Evolutionary conservation across 108 stramenopile species (phyloP).

Genomic region (Licmophora abbreviata): DNA sequence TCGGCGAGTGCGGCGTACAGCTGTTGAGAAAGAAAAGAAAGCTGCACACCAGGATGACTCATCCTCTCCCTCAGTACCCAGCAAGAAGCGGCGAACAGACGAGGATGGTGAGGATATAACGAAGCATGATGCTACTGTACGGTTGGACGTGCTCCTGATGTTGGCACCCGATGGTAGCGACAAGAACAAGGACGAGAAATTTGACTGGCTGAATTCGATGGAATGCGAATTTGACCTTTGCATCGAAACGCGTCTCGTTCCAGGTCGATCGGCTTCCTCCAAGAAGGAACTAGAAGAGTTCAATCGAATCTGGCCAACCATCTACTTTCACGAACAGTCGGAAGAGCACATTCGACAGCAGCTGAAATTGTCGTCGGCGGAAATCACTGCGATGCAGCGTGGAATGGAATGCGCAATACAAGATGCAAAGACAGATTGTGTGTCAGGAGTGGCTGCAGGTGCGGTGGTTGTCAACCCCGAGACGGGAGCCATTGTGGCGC

Average conservation of each 20-base stretch:
- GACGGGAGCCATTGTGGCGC: constrained; percentile 24
- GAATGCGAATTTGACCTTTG: neutral
- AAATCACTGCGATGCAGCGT: constrained; percentile 23
- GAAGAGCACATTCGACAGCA: constrained; percentile 41
- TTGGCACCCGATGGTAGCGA: neutral
- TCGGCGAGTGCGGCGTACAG: neutral
- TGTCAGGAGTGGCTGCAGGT: constrained; percentile 6
- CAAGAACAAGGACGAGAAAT: constrained; percentile 6
- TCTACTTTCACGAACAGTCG: constrained; percentile 47
- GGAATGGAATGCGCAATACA: constrained; percentile 30
- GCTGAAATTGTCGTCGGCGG: constrained; percentile 23
- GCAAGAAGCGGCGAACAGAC: too few relatives aligned
- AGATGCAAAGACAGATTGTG: constrained; percentile 14
- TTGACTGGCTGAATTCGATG: neutral
- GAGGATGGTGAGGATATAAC: neutral
- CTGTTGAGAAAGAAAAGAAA: neutral
- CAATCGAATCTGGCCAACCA: constrained; percentile 59
- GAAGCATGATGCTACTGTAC: neutral
- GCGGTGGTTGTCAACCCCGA: constrained; percentile 39
- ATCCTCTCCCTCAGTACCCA: too few relatives aligned
- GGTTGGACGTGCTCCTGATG: neutral
- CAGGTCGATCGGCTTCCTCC: constrained; percentile 47
- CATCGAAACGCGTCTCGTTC: constrained; percentile 16
- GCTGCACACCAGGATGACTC: too few relatives aligned
- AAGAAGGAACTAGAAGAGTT: constrained; percentile 47